Base-by-base conservation (phyloP, 495 filamentous ascomycete species). In the Schizothecium vesticola region DNA sequence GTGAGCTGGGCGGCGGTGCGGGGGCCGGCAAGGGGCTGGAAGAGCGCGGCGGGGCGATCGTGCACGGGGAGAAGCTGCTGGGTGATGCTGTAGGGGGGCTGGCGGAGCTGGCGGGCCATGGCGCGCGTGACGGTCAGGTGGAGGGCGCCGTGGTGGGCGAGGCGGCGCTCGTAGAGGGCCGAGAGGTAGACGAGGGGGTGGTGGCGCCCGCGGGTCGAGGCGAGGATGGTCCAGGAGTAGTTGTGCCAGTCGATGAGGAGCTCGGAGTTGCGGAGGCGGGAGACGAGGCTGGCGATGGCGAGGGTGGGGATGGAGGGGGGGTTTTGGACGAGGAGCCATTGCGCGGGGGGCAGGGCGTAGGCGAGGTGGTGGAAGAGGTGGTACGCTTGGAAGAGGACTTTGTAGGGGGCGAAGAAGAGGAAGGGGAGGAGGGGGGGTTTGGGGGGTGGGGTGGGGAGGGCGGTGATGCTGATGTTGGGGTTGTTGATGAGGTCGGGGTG, bases 171-270 rank as follows among this genome's bases (percentile, higher is more conserved):
- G 76, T 97, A 97, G 73, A 86, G 82, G 60, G 86, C 87, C 3
- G 93, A 90, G 22, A 94, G 72, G 64, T 71, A 81, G 19, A 97
- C 93, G 9, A 98, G 83, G 0, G 91, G 92, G 76, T 97, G 94
- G 66, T 58, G 84, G 78, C 55, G 88, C 74, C 80, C 92, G 86
- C 74, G 91, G 72, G 71, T 83, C 56, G 78, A 77, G 24, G 91
- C 88, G 5, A 99, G 88, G 67, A 98, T 94, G n/a, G 91, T 94
- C 84, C 92, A 97, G 69, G 95, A 94, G 78, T 97, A 97, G 78
- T 99, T 99, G 81, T 99, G 95, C 95, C 95, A 99, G 79, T 99
- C 95, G 66, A 98, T 92, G 43, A 97, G 84, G 3, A 97, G 86
- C 66, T 84, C 85, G 25, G 91, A 94, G 67, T 92, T 88, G 56